phyloP scores from a whole-genome alignment of 1,284 basidiomycete species.

The Termitomyces sp. region DNA sequence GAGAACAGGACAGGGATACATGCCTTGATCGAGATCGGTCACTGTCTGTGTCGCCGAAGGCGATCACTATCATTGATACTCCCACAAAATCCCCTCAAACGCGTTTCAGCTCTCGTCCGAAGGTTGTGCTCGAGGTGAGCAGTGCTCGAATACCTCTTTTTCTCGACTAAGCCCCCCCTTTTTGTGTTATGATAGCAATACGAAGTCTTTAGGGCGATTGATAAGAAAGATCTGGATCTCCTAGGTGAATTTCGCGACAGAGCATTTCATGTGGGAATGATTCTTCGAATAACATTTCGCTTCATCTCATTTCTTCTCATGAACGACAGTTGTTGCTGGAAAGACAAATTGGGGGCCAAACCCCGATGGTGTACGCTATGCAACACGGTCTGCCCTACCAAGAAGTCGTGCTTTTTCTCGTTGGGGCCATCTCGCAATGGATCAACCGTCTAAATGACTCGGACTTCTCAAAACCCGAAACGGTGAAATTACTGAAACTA shows the following conservation, averaged over 20 bases:
- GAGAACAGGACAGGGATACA: slow-evolving; percentile 3
- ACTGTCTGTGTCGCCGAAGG: slow-evolving; percentile 22
- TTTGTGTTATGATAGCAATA: slow-evolving; percentile 49
- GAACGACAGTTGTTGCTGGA: slow-evolving; percentile 53
- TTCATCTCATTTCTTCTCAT: neutral
- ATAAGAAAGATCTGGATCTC: slow-evolving; percentile 66
- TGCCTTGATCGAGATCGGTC: slow-evolving; percentile 16
- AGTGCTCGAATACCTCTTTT: neutral
- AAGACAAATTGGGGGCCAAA: slow-evolving; percentile 65
- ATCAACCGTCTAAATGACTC: slow-evolving; percentile 73
- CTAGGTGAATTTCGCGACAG: slow-evolving; percentile 75
- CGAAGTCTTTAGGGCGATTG: slow-evolving; percentile 71
- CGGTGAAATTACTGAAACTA: slow-evolving; percentile 60
- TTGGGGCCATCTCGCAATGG: slow-evolving; percentile 78
- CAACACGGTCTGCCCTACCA: slow-evolving; percentile 66
- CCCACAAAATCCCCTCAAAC: slow-evolving; percentile 2
- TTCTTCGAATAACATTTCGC: neutral
- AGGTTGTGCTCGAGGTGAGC: slow-evolving; percentile 59
- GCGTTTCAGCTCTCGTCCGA: slow-evolving; percentile 20
- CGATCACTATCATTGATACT: slow-evolving; percentile 18
- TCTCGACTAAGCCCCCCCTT: neutral
- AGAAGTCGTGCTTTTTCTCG: slow-evolving; percentile 69
- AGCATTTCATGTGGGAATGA: slow-evolving; percentile 61
- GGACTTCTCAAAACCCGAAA: slow-evolving; percentile 58
- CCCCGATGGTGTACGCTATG: slow-evolving; percentile 77